These are phyloP conservation scores for Bryopsis sp. DNA, from an alignment of 139 green algal species.

Conservation along the genomic window DNA sequence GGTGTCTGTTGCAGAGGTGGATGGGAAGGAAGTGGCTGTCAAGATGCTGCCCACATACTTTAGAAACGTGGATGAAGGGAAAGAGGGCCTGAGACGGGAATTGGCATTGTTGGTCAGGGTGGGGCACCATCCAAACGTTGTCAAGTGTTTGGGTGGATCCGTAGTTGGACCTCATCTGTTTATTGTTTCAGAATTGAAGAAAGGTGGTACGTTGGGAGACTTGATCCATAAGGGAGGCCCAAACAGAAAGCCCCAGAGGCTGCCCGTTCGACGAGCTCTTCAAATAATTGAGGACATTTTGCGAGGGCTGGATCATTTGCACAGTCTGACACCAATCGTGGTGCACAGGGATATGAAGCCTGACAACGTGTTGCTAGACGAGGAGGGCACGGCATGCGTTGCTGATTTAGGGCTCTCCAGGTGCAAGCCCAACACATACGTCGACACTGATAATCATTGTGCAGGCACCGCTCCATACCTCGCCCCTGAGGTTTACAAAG, in stretches of 20 bases:
- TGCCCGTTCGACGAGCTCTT: too few species aligned
- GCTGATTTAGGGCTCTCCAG: neutral
- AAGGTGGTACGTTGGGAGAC: slow-evolving; percentile 18
- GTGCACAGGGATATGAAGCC: too few species aligned
- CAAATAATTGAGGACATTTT: too few species aligned
- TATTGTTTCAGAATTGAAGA: slow-evolving; percentile 37
- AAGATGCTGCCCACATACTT: slow-evolving; percentile 6
- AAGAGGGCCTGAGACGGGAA: neutral
- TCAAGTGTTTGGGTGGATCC: slow-evolving; percentile 35
- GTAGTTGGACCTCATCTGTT: slow-evolving; percentile 30
- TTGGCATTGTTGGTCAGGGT: slow-evolving; percentile 6
- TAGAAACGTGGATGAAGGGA: neutral
- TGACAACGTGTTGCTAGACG: slow-evolving; percentile 19
- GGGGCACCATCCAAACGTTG: slow-evolving; percentile 43
- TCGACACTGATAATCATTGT: neutral
- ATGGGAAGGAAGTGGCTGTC: slow-evolving; percentile 5
- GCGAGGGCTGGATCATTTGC: too few species aligned
- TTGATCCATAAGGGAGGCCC: slow-evolving; percentile 16
- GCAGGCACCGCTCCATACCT: neutral
- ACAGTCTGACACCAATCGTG: too few species aligned
- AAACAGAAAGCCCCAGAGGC: too few species aligned
- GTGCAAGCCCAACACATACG: neutral
- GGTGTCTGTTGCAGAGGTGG: slow-evolving; percentile 6
- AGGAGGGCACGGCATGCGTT: slow-evolving; percentile 12
- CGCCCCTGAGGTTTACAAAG: neutral